These are phyloP conservation scores for Cyclostephanos tholiformis DNA, from an alignment of 108 stramenopile genomes.

Conservation along the genomic window DNA sequence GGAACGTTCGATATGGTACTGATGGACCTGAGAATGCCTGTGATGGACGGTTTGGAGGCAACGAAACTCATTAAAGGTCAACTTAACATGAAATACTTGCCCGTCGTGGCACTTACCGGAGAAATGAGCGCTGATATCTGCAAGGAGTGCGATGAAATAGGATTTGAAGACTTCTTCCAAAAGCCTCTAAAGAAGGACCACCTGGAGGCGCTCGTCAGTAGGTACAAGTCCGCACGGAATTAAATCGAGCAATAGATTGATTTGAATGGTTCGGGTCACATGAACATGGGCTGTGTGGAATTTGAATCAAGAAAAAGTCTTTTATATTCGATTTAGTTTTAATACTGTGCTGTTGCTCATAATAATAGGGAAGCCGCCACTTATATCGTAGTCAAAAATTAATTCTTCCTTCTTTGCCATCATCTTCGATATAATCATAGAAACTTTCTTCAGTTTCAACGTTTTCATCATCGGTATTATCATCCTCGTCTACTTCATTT, in stretches of 20 bases:
- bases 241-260: not conserved
- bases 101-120: constrained; percentile 37
- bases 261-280: too few relatives aligned
- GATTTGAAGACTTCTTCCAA: constrained; percentile 30
- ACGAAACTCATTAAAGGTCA: constrained; percentile 39
- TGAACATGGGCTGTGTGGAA: too few relatives aligned
- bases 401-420: too few relatives aligned
- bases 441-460: not conserved
- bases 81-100: constrained; percentile 31
- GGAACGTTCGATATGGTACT: constrained; percentile 46
- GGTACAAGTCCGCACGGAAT: not conserved
- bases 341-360: too few relatives aligned
- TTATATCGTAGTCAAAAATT: too few relatives aligned
- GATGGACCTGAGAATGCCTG: constrained; percentile 66
- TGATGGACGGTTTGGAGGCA: constrained; percentile 64
- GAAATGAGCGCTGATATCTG: constrained; percentile 26
- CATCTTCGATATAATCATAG: not conserved
- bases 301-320: too few relatives aligned
- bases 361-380: too few relatives aligned
- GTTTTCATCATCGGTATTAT: not conserved
- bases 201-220: not conserved
- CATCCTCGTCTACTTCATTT: not conserved
- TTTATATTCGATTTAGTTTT: too few relatives aligned
- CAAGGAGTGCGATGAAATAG: constrained; percentile 31
- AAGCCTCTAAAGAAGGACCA: constrained; percentile 26